phyloP scores from a whole-genome alignment of 768 basidiomycete genomes.

The Hygrophoropsis aurantiaca region DNA sequence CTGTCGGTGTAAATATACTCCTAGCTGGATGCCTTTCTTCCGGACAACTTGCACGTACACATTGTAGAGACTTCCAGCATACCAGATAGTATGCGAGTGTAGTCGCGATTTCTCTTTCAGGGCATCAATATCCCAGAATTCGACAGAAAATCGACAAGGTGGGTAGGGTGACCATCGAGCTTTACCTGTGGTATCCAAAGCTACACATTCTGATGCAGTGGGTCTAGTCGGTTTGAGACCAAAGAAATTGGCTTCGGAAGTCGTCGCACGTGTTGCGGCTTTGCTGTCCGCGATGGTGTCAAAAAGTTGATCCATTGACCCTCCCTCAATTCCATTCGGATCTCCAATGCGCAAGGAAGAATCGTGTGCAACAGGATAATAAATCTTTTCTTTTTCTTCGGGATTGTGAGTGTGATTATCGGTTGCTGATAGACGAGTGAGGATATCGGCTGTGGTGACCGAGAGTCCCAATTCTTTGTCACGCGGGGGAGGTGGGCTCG shows the following conservation, averaged over 20 bases:
- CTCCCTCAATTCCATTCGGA: conserved; percentile 48
- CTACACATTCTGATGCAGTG: conserved; percentile 40
- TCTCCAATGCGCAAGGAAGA: conserved; percentile 78
- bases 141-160: conserved; percentile 83
- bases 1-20: conserved; percentile 88
- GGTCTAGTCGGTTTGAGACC: conserved; percentile 53
- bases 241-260: conserved; percentile 60
- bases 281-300: conserved; percentile 29
- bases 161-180: conserved; percentile 67
- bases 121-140: conserved; percentile 84
- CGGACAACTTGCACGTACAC: conserved; percentile 87
- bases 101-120: conserved; percentile 83
- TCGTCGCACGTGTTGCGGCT: conserved; percentile 24
- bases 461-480: conserved; percentile 71
- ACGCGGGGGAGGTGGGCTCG: conserved; percentile 32
- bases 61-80: conserved; percentile 86
- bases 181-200: conserved; percentile 43
- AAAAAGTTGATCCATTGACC: conserved; percentile 74
- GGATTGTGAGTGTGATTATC: conserved; percentile 8
- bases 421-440: conserved; percentile 25
- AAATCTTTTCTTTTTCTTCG: conserved; percentile 36
- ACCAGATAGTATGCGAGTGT: conserved; percentile 86
- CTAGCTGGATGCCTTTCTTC: conserved; percentile 80
- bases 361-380: conserved; percentile 67
- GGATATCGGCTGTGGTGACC: conserved; percentile 53